These are phyloP conservation scores for Solanum hybrid DNA, from an alignment of 305 asterid genomes.

Conservation along the genomic window DNA sequence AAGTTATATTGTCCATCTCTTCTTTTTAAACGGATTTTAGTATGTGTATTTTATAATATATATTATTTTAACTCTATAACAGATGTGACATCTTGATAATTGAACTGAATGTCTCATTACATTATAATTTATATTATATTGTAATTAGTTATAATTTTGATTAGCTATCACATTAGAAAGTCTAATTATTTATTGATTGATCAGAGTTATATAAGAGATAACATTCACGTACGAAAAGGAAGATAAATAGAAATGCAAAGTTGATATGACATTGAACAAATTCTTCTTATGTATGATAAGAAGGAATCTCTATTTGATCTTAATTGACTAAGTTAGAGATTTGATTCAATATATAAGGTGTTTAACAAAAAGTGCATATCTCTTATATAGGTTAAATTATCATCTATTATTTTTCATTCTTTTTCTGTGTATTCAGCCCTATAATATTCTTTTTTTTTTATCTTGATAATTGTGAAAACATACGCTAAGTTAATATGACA, in stretches of 20 bases:
- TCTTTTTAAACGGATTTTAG: neutral
- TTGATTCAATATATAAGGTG: neutral
- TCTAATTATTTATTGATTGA: neutral
- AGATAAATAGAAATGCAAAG: neutral
- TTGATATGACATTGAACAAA: neutral
- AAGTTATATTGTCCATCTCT: neutral
- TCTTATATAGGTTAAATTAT: neutral
- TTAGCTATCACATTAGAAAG: neutral
- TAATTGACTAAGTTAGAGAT: neutral
- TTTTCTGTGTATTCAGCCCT: neutral
- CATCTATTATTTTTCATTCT: neutral
- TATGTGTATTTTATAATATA: neutral
- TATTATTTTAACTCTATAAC: too few species aligned
- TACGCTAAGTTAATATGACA: neutral
- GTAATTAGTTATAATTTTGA: neutral
- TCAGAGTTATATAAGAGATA: neutral
- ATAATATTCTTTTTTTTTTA: neutral
- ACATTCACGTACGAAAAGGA: neutral
- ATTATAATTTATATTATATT: neutral
- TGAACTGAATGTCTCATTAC: neutral
- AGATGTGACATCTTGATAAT: neutral
- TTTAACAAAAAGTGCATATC: neutral
- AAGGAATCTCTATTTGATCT: neutral
- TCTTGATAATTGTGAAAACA: neutral
- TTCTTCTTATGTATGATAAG: neutral